These are phyloP conservation scores for Phaseolus lunatus DNA, from an alignment of 306 rosid genomes.

Conservation along the genomic window DNA sequence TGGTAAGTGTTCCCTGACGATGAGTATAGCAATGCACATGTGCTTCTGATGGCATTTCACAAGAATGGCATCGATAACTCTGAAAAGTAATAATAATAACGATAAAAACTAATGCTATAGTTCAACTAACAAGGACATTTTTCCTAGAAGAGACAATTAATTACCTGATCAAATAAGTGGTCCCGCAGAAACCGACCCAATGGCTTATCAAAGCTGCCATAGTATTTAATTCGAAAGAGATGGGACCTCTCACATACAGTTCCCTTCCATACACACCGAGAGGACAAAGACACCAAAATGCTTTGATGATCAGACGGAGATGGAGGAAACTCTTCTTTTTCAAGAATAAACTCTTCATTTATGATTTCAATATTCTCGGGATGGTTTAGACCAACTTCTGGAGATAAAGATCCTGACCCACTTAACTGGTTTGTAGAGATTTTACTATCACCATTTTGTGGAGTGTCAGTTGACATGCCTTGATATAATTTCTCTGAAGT, in stretches of 20 bases:
- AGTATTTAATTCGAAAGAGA: conserved; percentile 93
- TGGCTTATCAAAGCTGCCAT: conserved; percentile 94
- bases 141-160: conserved; percentile 42
- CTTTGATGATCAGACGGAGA: conserved; percentile 95
- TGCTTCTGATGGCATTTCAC: conserved; percentile 97
- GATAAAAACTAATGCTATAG: conserved; percentile 37
- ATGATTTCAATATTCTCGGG: conserved; percentile 44
- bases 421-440: conserved; percentile 50
- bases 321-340: conserved; percentile 84
- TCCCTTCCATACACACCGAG: conserved; percentile 98
- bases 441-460: conserved; percentile 50
- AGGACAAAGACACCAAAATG: conserved; percentile 94
- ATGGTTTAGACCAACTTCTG: conserved; percentile 55
- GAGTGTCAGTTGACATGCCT: conserved; percentile 36
- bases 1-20: conserved; percentile 95
- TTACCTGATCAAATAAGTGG: conserved; percentile 95
- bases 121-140: conserved; percentile 33
- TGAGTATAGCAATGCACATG: conserved; percentile 97
- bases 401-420: conserved; percentile 48
- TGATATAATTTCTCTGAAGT: conserved; percentile 52
- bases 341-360: conserved; percentile 53
- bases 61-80: conserved; percentile 81
- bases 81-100: conserved; percentile 51
- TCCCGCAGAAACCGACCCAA: conserved; percentile 89
- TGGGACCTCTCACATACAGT: conserved; percentile 96